Base-by-base conservation (phyloP, 2,329 filamentous ascomycete species). In the Nemania sp. region DNA sequence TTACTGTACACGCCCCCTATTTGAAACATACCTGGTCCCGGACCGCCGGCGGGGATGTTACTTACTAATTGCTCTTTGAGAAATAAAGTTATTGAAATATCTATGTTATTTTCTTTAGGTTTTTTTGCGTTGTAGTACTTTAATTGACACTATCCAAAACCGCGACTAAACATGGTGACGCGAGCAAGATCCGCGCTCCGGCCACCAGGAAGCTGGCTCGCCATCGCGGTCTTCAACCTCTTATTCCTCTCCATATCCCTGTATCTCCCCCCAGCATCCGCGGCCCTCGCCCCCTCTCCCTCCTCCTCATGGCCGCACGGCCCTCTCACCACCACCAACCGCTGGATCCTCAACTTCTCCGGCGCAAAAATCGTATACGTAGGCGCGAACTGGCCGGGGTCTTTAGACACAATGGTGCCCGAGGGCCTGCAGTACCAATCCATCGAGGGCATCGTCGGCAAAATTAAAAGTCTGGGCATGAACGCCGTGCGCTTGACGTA, bases 391-490 rank as follows among this genome's bases (percentile, higher is more conserved):
- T 86, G 83, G 83, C 81, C 82, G 0, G 83, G 81, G 0, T 77
- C 80, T 3, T 77, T 76, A 26, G 82, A 85, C 28, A 75, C 79
- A 8, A 86, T 86, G 83, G 73, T 86, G 0, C 83, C 83, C 0
- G 83, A 87, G 61, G 84, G 84, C 2, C 75, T 86, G 0, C 83
- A 86, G 63, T 84, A 84, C 66, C 77, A 79, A 28, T 85, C 82
- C 0, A 73, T 86, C 36, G 72, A 75, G 30, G 70, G 69, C 2
- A 82, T 86, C 23, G 78, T 85, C 0, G 69, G 75, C 1, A 77
- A 77, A 65, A 76, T 86, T 60, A 84, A 83, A 60, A 75, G 75
- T 52, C 63, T 86, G 1, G 82, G 82, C n/a, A 81, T 87, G 75
- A 87, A 87, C 60, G 77, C 80, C 0, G 77, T 86, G 24, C 81